Conservation (phyloP, 176 grass and related monocot species). For the Oryza meridionalis region DNA sequence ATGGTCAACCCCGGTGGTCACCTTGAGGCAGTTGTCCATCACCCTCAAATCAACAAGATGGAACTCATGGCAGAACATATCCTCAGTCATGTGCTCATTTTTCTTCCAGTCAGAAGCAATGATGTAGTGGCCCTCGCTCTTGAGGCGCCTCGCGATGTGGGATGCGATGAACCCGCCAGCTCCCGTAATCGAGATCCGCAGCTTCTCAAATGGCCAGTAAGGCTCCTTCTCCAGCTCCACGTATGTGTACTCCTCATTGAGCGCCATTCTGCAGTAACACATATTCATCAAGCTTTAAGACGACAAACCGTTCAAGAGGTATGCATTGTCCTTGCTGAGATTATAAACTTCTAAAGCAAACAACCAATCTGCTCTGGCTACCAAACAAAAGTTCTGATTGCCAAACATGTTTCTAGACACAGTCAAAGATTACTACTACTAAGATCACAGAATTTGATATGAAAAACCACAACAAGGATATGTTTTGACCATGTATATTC, state of each 20-base stretch:
- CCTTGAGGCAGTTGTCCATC: conserved; percentile 63
- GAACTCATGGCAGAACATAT: conserved; percentile 90
- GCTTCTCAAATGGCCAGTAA: conserved; percentile 73
- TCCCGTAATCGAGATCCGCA: conserved; percentile 77
- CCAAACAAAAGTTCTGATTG: background rate
- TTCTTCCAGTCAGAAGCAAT: conserved; percentile 90
- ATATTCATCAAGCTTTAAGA: background rate
- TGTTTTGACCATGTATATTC: background rate
- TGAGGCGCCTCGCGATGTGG: conserved; percentile 67
- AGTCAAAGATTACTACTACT: background rate
- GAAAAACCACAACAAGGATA: background rate
- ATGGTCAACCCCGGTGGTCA: conserved; percentile 50
- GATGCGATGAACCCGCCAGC: conserved; percentile 81
- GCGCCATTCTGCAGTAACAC: conserved; percentile 46
- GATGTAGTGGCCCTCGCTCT: conserved; percentile 74
- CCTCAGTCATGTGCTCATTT: conserved; percentile 77
- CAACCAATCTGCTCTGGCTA: background rate
- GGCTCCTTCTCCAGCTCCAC: conserved; percentile 61
- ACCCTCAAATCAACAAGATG: conserved; percentile 74
- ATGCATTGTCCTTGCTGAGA: background rate
- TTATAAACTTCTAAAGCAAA: background rate
- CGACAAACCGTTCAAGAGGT: background rate
- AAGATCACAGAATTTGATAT: background rate
- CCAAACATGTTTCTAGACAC: background rate
- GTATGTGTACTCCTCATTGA: conserved; percentile 76